Conservation (phyloP, 169 alveolate genomes). For the Neospora caninum region DNA sequence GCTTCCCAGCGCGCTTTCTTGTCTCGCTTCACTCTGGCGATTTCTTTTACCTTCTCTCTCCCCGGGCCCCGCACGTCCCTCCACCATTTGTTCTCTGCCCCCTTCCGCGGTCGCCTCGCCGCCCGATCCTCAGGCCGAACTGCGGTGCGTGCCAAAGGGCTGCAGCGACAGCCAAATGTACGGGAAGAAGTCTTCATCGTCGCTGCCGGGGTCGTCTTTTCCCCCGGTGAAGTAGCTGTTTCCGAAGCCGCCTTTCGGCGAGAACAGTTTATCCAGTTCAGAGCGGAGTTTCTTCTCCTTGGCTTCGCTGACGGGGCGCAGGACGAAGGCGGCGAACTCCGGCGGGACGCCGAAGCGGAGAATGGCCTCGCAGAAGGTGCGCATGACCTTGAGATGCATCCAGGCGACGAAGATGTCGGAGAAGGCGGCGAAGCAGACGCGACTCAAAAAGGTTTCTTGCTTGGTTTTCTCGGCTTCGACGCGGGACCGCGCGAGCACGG, state of each 20-base stretch:
- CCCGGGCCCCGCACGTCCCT: too few relatives aligned
- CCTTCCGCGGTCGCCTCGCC: too few relatives aligned
- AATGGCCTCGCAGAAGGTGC: slow-evolving; percentile 85
- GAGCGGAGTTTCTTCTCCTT: slow-evolving; percentile 69
- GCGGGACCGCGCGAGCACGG: slow-evolving; percentile 66
- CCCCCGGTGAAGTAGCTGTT: slow-evolving; percentile 50
- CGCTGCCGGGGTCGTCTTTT: slow-evolving; percentile 35
- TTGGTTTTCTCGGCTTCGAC: slow-evolving; percentile 75
- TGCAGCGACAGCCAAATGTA: slow-evolving; percentile 47
- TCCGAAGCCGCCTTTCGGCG: slow-evolving; percentile 72
- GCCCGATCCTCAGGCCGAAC: not conserved
- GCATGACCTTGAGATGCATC: slow-evolving; percentile 80
- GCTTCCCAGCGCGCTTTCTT: too few relatives aligned
- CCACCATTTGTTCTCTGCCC: too few relatives aligned
- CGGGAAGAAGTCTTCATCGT: slow-evolving; percentile 53
- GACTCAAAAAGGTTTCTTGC: slow-evolving; percentile 74
- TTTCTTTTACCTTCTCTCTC: too few relatives aligned
- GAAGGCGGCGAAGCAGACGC: slow-evolving; percentile 83
- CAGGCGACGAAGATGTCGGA: slow-evolving; percentile 81
- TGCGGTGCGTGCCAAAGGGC: slow-evolving; percentile 32
- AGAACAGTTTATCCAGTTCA: slow-evolving; percentile 69
- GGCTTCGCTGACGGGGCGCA: slow-evolving; percentile 62
- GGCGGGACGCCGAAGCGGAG: slow-evolving; percentile 88
- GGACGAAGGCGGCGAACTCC: slow-evolving; percentile 76
- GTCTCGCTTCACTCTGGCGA: too few relatives aligned